Conservation (phyloP, 2,329 filamentous ascomycete genomes). For the Aspergillus glaucus region DNA sequence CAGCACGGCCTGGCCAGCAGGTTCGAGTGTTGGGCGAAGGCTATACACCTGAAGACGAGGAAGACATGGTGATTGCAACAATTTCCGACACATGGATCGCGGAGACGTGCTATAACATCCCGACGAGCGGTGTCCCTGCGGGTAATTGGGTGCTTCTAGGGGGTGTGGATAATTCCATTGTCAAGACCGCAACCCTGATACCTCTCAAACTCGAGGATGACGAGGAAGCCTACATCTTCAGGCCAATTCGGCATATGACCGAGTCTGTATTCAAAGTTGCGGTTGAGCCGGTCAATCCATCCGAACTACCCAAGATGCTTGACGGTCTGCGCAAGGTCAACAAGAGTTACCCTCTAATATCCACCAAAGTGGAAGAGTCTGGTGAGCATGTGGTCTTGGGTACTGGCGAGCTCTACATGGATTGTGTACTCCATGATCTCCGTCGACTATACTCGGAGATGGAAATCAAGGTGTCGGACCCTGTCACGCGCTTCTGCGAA, state of each 20-base stretch:
- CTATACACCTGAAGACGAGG: conserved; percentile 93
- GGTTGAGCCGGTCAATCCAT: conserved; percentile 96
- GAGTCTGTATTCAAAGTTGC: conserved; percentile 97
- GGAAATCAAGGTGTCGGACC: conserved; percentile 98
- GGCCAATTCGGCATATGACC: conserved; percentile 86
- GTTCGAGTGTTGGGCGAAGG: conserved; percentile 91
- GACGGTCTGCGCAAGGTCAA: conserved; percentile 94
- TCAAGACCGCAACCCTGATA: conserved; percentile 91
- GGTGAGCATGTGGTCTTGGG: conserved; percentile 93
- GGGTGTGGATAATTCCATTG: conserved; percentile 94
- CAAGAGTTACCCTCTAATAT: conserved; percentile 93
- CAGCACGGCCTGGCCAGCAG: conserved; percentile 70
- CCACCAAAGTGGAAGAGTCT: conserved; percentile 95
- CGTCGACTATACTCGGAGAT: conserved; percentile 93
- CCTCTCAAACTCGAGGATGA: conserved; percentile 72
- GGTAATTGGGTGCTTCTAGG: conserved; percentile 89
- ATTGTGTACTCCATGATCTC: conserved; percentile 93
- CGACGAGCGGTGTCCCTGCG: conserved; percentile 84
- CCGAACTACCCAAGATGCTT: conserved; percentile 96
- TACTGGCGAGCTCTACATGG: conserved; percentile 98
- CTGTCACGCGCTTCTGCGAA: conserved; percentile 94
- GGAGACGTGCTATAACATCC: conserved; percentile 87
- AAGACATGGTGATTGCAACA: conserved; percentile 87
- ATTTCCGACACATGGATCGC: conserved; percentile 84
- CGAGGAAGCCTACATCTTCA: conserved; percentile 93